Evolutionary conservation across 768 basidiomycete species (phyloP), one percentile per base, ranked within the genome.

Genomic region (Lactarius psammicola): DNA sequence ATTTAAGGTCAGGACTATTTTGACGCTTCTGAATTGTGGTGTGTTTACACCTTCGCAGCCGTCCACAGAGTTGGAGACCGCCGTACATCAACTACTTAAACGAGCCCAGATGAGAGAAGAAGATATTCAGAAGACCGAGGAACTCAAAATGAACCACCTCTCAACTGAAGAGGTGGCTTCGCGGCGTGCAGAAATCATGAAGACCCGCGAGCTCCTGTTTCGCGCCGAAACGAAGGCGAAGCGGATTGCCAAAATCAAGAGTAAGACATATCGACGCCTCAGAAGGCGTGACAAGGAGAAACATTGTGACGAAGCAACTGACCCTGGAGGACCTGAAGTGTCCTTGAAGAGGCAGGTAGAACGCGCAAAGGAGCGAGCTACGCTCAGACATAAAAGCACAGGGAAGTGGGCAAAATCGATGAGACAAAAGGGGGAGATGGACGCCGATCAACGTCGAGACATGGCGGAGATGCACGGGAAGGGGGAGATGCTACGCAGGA

Each of bases 181-280:
- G 7, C 87, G 95, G 0, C 87, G 93, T 1, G 84, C 82, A 2
- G 92, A 94, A 71, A 83, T 99, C 13, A 85, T 91, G 40, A 86
- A 87, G 73, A 92, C 93, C 85, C 89, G 96, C 23, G 95, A 97
- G 71, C 82, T 98, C 46, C 89, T 94, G 80, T 97, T 96, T 78
- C 87, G 95, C 5, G 94, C 94, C 0, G 96, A 98, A 71, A 80
- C 85, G 40, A 95, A 96, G 75, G 92, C 94, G 20, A 90, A 90
- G 73, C 86, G 95, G 20, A 81, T 96, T 20, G 85, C 89, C 26
- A 98, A 95, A 79, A 99, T 99, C 78, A 98, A 98, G 80, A 93
- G 90, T 75, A 96, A 94, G 78, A 86, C 92, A 2, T 98, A 94
- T 74, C 82, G 95, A 33, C 88, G 89, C 69, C 81, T 98, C 56